Conservation (phyloP, 805 yeast species). For the Suhomyces pyralidae region DNA sequence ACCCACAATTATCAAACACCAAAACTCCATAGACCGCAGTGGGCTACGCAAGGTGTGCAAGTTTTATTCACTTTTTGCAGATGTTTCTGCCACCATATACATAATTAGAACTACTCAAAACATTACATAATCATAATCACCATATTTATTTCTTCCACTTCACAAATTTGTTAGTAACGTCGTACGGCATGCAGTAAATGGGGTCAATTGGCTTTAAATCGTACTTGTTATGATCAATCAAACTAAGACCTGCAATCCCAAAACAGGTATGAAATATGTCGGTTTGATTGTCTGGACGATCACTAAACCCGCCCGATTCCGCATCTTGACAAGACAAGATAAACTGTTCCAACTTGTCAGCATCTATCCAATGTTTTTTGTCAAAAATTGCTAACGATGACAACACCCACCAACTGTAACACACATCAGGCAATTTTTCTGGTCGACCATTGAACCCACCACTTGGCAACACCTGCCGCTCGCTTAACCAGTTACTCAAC, state of each 20-base stretch:
- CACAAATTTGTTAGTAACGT: constrained; percentile 32
- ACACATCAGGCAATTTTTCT: constrained; percentile 93
- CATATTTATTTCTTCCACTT: constrained; percentile 19
- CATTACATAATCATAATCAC: background rate
- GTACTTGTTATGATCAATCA: constrained; percentile 56
- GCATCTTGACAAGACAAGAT: constrained; percentile 76
- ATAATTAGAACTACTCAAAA: background rate
- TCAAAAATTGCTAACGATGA: constrained; percentile 68
- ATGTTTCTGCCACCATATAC: background rate
- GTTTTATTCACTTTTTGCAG: background rate
- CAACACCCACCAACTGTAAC: constrained; percentile 97
- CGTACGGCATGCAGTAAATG: constrained; percentile 76
- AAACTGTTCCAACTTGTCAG: constrained; percentile 56
- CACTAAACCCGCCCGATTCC: constrained; percentile 85
- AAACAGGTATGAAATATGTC: constrained; percentile 93
- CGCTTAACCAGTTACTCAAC: constrained; percentile 84
- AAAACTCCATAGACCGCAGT: background rate
- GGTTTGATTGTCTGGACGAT: constrained; percentile 83
- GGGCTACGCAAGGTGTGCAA: no score
- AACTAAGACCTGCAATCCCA: constrained; percentile 83
- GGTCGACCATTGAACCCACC: constrained; percentile 98
- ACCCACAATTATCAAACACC: background rate
- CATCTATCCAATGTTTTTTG: constrained; percentile 75
- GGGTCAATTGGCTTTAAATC: constrained; percentile 73
- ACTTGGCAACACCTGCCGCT: constrained; percentile 68